Percentiles rank a stretch among this genome's conserved stretches.
phyloP scores from a whole-genome alignment of 768 basidiomycete species.

The Psilocybe tampanensis region DNA sequence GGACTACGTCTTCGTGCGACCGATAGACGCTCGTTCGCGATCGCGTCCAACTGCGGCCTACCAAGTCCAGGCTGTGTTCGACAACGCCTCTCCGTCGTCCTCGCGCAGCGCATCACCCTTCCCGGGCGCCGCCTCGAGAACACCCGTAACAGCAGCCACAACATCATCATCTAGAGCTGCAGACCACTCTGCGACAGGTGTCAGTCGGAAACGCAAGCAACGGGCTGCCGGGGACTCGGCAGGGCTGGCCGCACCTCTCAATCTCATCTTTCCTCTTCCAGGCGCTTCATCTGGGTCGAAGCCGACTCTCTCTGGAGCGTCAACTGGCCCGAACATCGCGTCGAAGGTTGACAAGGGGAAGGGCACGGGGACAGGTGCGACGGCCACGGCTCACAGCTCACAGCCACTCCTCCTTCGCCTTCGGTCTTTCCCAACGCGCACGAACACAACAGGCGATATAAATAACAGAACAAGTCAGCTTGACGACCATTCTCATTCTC shows the following conservation, averaged over 20 bases:
- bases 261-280: constrained; percentile 22
- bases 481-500: constrained; percentile 9
- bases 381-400: constrained; percentile 13
- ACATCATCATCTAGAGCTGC: not conserved
- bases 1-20: constrained; percentile 19
- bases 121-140: not conserved
- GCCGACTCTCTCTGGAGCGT: constrained; percentile 13
- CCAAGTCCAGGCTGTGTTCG: constrained; percentile 13
- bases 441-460: constrained; percentile 3
- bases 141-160: not conserved
- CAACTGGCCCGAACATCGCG: not conserved
- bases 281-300: constrained; percentile 11
- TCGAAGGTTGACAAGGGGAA: not conserved
- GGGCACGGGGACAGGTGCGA: not conserved
- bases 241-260: constrained; percentile 12
- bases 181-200: not conserved
- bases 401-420: constrained; percentile 31
- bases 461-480: constrained; percentile 1
- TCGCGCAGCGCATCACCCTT: constrained; percentile 19
- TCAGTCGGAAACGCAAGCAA: constrained; percentile 19
- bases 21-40: constrained; percentile 11
- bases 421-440: constrained; percentile 18
- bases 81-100: constrained; percentile 15
- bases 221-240: not conserved
- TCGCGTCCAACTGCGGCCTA: constrained; percentile 10